Base-by-base conservation (phyloP, 2,329 filamentous ascomycete genomes). In the Ceratocystis smalleyi region DNA sequence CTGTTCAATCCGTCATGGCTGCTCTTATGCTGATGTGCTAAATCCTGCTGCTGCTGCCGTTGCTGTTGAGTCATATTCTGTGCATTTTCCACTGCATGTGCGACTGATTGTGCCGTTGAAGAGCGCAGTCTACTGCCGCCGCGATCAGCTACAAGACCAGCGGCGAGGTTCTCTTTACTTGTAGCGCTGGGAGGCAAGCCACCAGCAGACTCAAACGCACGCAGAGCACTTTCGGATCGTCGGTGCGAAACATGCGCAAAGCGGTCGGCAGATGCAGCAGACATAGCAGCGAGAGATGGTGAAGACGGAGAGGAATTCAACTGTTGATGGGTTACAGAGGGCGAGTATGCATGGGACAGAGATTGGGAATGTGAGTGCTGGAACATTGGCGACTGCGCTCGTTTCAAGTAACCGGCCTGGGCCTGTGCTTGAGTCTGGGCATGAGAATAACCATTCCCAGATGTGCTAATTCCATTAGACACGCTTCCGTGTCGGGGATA, bases 231-330 rank as follows among this genome's bases (percentile, higher is more conserved):
- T 45, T 67, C 62, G 7, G 62, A 67, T 30, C 62, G 40, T 27
- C 63, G 59, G 27, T 64, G 65, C 10, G 59, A 60, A 22, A 59
- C 47, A 27, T 62, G 32, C 10, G 62, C 47, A 24, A 67, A 64
- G 19, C 67, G 61, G 49, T 64, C 59, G 49, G 27, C 47, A 49
- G 47, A 45, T n/a, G 54, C 22, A 55, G 54, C 57, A 12, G 43
- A 55, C 15, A 43, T 27, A 43, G 47, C 69, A 55, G 47, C 67
- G 67, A 19, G 69, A 67, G 64, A 75, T 75, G 68, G 77, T 74
- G 69, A 75, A 75, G 69, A 75, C 74, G 65, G 75, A 74, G 61
- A 73, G 63, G 62, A 71, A 73, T 32, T 76, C 73, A 70, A 8
- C 74, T 71, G 69, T 43, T 71, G 69, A 55, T 30, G 73, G 71